Evolutionary conservation across 192 early-diverging fungal genomes (phyloP), one percentile per base, ranked within the genome.

Genomic region (Backusella psychrophila): DNA sequence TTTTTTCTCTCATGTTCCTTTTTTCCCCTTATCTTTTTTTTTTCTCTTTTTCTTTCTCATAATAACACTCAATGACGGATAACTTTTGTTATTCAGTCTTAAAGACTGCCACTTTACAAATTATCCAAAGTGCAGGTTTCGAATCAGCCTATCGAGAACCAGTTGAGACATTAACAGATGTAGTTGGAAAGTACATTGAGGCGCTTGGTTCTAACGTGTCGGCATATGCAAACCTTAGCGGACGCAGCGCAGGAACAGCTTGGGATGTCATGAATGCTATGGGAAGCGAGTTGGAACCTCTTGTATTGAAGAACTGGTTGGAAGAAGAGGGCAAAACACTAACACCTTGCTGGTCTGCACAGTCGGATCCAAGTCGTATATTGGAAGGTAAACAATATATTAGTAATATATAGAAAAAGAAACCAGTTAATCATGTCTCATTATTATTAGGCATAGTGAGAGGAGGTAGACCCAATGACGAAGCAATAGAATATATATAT

Each of bases 61-160:
- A 29, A 26, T 29, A 59, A 59, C 23, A 59, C 23, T 12, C 21
- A 74, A 83, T 83, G 82, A 67, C 78, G 44, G 82, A 83, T 41
- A 73, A 77, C 39, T 85, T 89, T 77, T 87, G 83, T 82, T 83
- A 83, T 72, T 81, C 86, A 9, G 68, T 87, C 68, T 82, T 89
- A 44, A 75, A 82, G 31, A 80, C 81, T 52, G 78, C 86, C 15
- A 78, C 88, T 17, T 66, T 86, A 31, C 88, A 89, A 75, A 84
- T 87, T 15, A 65, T 87, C 2, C 86, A 89, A 59, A 73, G 87
- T 36, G 84, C 87, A 39, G 88, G 88, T 0, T 89, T 87, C 29
- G 88, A 89, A 76, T 79, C 85, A 17, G 84, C 81, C 2, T 81
- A 87, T 44, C 52, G 73, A 21, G 77, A 78, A 35, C 63, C 85